Evolutionary conservation across 495 filamentous ascomycete genomes (phyloP).

Genomic region (Lasiosphaeria ovina): DNA sequence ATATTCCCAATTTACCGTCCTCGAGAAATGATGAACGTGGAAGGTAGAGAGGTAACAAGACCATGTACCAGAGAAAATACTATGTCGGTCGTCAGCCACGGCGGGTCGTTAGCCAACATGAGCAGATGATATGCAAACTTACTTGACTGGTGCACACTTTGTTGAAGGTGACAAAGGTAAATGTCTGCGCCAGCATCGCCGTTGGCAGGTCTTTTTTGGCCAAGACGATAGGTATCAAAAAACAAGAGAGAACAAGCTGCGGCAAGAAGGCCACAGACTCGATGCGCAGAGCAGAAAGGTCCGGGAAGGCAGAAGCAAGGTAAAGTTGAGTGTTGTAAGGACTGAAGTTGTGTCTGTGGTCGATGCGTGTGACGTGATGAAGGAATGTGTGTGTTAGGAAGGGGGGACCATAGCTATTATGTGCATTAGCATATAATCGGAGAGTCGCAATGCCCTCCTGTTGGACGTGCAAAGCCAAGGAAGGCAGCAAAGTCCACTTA

Average conservation of each 20-base stretch:
- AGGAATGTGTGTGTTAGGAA: slow-evolving; percentile 89
- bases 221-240: slow-evolving; percentile 74
- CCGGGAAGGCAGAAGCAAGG: slow-evolving; percentile 62
- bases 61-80: slow-evolving; percentile 98
- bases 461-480: background rate
- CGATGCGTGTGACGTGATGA: slow-evolving; percentile 88
- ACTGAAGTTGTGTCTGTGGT: slow-evolving; percentile 98
- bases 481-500: slow-evolving; percentile 41
- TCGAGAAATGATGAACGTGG: slow-evolving; percentile 70
- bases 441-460: background rate
- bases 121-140: slow-evolving; percentile 21
- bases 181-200: slow-evolving; percentile 97
- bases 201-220: slow-evolving; percentile 79
- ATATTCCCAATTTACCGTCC: slow-evolving; percentile 56
- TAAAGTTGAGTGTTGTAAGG: slow-evolving; percentile 93
- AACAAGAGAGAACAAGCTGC: slow-evolving; percentile 72
- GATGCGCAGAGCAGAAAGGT: slow-evolving; percentile 45
- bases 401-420: slow-evolving; percentile 60
- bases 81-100: slow-evolving; percentile 30
- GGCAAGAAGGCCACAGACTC: slow-evolving; percentile 86
- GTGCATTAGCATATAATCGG: slow-evolving; percentile 4
- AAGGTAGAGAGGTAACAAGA: slow-evolving; percentile 89
- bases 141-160: slow-evolving; percentile 99
- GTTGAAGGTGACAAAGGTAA: slow-evolving; percentile 95
- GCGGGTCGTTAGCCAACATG: background rate